Conservation (phyloP, 768 basidiomycete species). For the Naganishia onofrii region DNA sequence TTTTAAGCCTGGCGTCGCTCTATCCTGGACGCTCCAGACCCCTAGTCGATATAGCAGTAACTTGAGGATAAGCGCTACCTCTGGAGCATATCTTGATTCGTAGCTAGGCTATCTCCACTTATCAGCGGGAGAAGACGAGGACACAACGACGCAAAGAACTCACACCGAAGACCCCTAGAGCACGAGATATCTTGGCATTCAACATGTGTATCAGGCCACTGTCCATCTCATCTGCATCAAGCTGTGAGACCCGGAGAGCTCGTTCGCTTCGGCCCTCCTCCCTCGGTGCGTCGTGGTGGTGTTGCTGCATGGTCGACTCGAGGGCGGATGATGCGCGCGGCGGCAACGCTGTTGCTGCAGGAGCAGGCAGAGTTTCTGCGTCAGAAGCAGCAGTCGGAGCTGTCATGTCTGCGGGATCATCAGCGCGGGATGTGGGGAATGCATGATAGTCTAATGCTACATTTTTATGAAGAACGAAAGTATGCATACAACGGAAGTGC, state of each 20-base stretch:
- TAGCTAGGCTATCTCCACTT: slow-evolving; percentile 12
- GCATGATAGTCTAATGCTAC: background rate
- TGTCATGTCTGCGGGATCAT: background rate
- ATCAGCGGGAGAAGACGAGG: background rate
- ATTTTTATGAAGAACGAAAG: background rate
- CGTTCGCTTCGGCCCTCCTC: slow-evolving; percentile 13
- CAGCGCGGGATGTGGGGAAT: background rate
- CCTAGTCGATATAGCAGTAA: slow-evolving; percentile 39
- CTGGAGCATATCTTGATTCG: slow-evolving; percentile 55
- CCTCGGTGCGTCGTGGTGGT: slow-evolving; percentile 4
- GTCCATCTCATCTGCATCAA: slow-evolving; percentile 87
- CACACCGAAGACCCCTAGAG: slow-evolving; percentile 68
- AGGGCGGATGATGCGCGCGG: background rate
- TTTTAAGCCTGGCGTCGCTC: slow-evolving; percentile 44
- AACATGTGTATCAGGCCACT: slow-evolving; percentile 78
- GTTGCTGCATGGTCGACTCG: background rate
- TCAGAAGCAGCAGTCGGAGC: background rate
- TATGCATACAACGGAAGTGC: no score
- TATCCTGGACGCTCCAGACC: slow-evolving; percentile 27
- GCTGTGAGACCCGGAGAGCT: slow-evolving; percentile 71
- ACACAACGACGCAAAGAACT: slow-evolving; percentile 39
- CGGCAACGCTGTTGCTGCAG: background rate
- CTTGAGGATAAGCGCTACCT: slow-evolving; percentile 60
- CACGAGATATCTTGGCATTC: slow-evolving; percentile 73
- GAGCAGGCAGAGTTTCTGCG: background rate